phyloP scores from a whole-genome alignment of 1,284 basidiomycete genomes.

The Naganishia liquefaciens region DNA sequence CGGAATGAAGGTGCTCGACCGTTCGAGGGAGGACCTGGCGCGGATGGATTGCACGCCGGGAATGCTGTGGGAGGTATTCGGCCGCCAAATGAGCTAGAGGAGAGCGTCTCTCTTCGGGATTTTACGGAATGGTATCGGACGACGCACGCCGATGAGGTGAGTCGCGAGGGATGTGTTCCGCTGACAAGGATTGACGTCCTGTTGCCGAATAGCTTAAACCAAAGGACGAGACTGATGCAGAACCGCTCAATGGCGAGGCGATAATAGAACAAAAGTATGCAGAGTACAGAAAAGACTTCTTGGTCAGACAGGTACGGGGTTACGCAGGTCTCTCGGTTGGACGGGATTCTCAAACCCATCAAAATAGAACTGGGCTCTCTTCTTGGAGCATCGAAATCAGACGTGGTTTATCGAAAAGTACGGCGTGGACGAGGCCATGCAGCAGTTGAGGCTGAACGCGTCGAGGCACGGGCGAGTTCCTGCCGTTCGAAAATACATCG shows the following conservation, averaged over 20 bases:
- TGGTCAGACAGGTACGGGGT: conserved; percentile 71
- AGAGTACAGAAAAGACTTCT: conserved; percentile 85
- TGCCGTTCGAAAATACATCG: conserved; percentile 68
- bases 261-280: conserved; percentile 61
- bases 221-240: conserved; percentile 60
- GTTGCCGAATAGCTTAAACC: conserved; percentile 16
- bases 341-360: conserved; percentile 32
- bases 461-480: conserved; percentile 79
- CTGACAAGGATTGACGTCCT: conserved; percentile 22
- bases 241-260: conserved; percentile 70
- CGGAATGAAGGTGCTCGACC: conserved; percentile 13
- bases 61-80: conserved; percentile 27
- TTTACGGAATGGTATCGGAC: conserved; percentile 88
- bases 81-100: conserved; percentile 79
- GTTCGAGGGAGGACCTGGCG: neutral
- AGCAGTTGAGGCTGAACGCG: conserved; percentile 69
- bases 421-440: conserved; percentile 69
- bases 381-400: conserved; percentile 83
- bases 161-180: conserved; percentile 48
- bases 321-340: neutral
- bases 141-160: conserved; percentile 71
- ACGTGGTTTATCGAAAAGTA: conserved; percentile 96
- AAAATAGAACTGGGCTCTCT: conserved; percentile 71
- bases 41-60: conserved; percentile 1
- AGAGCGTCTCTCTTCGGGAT: conserved; percentile 75